Evolutionary conservation across 2,329 filamentous ascomycete genomes (phyloP).

Genomic region (Aspergillus glaucus): DNA sequence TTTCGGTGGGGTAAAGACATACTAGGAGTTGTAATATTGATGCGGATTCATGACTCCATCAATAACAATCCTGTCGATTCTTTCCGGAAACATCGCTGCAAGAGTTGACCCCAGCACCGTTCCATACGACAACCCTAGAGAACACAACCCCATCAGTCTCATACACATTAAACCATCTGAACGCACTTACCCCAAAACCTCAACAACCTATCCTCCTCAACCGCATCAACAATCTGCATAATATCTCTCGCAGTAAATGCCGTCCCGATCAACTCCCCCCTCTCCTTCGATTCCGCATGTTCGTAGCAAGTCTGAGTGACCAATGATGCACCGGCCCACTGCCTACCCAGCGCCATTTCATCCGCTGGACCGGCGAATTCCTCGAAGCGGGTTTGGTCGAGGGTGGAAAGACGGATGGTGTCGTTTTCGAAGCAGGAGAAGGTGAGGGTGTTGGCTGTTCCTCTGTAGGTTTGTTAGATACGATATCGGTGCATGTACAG

Average conservation of each 20-base stretch:
- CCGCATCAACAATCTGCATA: constrained; percentile 40
- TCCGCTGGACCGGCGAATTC: not conserved
- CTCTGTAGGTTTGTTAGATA: not conserved
- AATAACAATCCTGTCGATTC: constrained; percentile 32
- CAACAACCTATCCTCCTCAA: constrained; percentile 38
- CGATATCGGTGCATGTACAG: not conserved
- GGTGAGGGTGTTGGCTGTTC: constrained; percentile 2
- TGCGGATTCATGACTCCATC: constrained; percentile 28
- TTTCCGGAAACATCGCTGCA: constrained; percentile 37
- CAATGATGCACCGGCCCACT: constrained; percentile 1
- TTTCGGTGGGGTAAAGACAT: too few species aligned
- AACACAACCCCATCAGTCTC: not conserved
- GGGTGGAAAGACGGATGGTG: not conserved
- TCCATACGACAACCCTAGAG: constrained; percentile 10
- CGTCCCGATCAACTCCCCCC: constrained; percentile 36
- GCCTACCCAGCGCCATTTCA: constrained; percentile 3
- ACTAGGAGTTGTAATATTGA: constrained; percentile 4
- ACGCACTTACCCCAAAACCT: constrained; percentile 13
- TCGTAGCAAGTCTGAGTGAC: constrained; percentile 5
- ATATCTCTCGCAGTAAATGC: constrained; percentile 42
- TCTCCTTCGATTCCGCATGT: constrained; percentile 15
- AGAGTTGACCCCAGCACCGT: constrained; percentile 20
- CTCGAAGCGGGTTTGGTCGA: not conserved
- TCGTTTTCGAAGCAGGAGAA: not conserved
- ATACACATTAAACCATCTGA: too few species aligned